These are phyloP conservation scores for Begonia loranthoides DNA, from an alignment of 306 rosid genomes.

Conservation along the genomic window DNA sequence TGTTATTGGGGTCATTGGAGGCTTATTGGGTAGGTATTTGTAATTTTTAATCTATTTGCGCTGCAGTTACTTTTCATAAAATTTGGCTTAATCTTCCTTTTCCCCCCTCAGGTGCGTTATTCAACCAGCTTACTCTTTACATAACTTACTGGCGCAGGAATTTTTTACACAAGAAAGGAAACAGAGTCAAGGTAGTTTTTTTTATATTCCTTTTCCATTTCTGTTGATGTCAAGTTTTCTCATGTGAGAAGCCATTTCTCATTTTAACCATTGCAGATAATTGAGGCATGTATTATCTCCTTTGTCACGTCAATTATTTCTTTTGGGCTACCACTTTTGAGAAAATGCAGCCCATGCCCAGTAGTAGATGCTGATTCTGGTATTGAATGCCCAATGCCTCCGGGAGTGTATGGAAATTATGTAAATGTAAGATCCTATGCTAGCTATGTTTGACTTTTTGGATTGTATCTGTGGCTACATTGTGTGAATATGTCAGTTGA, in stretches of 20 bases:
- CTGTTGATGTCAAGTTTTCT: conserved; percentile 1
- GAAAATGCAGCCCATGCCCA: conserved; percentile 87
- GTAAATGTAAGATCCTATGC: conserved; percentile 65
- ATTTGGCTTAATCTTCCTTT: conserved; percentile 5
- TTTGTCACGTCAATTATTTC: conserved; percentile 69
- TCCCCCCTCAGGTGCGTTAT: conserved; percentile 61
- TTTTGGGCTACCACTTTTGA: conserved; percentile 85
- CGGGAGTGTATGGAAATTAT: conserved; percentile 92
- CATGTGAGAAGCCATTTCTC: neutral
- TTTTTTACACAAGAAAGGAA: conserved; percentile 87
- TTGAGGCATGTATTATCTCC: conserved; percentile 88
- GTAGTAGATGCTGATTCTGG: conserved; percentile 53
- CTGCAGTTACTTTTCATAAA: too few relatives aligned
- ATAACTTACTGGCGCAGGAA: conserved; percentile 77
- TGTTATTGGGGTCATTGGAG: conserved; percentile 91
- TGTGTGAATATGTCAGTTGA: neutral
- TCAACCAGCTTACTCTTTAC: conserved; percentile 82
- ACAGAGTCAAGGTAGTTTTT: conserved; percentile 56
- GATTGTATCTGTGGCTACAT: conserved; percentile 10
- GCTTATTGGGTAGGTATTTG: conserved; percentile 58
- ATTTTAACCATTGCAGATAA: conserved; percentile 36
- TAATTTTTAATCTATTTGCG: neutral
- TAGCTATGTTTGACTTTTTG: conserved; percentile 1
- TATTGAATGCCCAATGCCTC: conserved; percentile 85
- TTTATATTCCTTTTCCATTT: conserved; percentile 1